Evolutionary conservation across 257 asterid genomes (phyloP).

Genomic region (Plantago ovata): DNA sequence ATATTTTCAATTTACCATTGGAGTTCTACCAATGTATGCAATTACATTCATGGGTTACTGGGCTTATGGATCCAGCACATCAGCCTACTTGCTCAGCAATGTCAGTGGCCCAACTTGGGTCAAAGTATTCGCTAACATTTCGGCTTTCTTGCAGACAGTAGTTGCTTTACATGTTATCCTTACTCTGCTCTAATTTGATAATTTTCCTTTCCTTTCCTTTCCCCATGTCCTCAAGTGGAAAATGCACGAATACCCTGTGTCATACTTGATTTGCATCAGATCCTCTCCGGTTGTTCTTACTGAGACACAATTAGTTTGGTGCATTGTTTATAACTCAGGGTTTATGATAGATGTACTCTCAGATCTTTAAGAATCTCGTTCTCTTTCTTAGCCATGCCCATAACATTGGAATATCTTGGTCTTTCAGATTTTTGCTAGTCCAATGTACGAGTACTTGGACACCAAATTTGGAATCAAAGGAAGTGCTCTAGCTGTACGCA

Average conservation of each 20-base stretch:
- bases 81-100: conserved; percentile 77
- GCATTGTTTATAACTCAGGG: background rate
- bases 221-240: too few species aligned
- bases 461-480: conserved; percentile 72
- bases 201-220: background rate
- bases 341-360: background rate
- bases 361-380: background rate
- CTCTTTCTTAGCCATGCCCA: background rate
- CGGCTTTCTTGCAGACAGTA: conserved; percentile 83
- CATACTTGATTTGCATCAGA: background rate
- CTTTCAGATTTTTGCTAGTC: conserved; percentile 90
- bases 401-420: background rate
- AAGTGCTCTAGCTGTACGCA: conserved; percentile 55
- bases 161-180: conserved; percentile 55
- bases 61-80: conserved; percentile 80
- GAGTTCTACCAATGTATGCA: conserved; percentile 87
- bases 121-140: conserved; percentile 63
- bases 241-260: background rate
- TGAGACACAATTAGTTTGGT: background rate
- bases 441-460: conserved; percentile 90
- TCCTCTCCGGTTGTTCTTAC: background rate
- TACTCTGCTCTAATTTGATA: background rate
- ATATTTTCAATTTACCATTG: conserved; percentile 80
- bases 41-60: conserved; percentile 83
- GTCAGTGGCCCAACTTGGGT: conserved; percentile 81